phyloP scores from a whole-genome alignment of 352 stramenopile species.

The Phytophthora capsici region DNA sequence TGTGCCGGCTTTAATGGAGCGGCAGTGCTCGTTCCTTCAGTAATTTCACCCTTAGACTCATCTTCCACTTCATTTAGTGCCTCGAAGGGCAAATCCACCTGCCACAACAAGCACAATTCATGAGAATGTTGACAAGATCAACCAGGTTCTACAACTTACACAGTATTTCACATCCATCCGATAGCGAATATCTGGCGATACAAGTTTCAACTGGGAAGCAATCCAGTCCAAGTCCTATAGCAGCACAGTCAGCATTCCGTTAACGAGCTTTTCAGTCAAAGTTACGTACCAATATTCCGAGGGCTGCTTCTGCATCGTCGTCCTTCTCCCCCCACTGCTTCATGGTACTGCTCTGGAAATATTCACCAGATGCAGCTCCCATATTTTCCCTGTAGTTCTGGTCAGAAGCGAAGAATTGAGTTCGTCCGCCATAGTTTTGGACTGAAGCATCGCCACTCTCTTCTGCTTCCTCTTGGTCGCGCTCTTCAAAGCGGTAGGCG shows the following conservation, averaged over 20 bases:
- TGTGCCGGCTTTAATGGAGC: slow-evolving; percentile 1
- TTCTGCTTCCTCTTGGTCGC: slow-evolving; percentile 33
- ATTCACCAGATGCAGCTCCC: slow-evolving; percentile 39
- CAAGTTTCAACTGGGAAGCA: slow-evolving; percentile 52
- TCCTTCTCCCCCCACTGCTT: slow-evolving; percentile 74
- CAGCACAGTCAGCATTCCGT: background rate
- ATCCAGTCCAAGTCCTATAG: slow-evolving; percentile 77
- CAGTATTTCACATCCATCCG: slow-evolving; percentile 81
- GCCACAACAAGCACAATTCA: background rate
- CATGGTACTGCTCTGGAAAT: slow-evolving; percentile 71
- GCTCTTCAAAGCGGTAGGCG: slow-evolving; percentile 70
- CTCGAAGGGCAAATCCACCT: slow-evolving; percentile 55
- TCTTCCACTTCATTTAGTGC: slow-evolving; percentile 25
- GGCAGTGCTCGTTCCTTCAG: background rate
- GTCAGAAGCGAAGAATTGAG: slow-evolving; percentile 74
- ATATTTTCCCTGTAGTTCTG: slow-evolving; percentile 53
- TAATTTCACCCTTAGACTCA: slow-evolving; percentile 8
- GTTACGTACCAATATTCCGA: slow-evolving; percentile 48
- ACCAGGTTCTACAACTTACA: slow-evolving; percentile 40
- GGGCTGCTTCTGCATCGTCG: slow-evolving; percentile 32
- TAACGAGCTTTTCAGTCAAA: background rate
- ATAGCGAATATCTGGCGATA: slow-evolving; percentile 62
- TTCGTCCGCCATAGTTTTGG: slow-evolving; percentile 22
- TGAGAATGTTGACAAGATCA: background rate
- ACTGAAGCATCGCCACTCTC: background rate